Evolutionary conservation across 257 asterid genomes (phyloP).

Genomic region (Nicotiana obtusifolia): DNA sequence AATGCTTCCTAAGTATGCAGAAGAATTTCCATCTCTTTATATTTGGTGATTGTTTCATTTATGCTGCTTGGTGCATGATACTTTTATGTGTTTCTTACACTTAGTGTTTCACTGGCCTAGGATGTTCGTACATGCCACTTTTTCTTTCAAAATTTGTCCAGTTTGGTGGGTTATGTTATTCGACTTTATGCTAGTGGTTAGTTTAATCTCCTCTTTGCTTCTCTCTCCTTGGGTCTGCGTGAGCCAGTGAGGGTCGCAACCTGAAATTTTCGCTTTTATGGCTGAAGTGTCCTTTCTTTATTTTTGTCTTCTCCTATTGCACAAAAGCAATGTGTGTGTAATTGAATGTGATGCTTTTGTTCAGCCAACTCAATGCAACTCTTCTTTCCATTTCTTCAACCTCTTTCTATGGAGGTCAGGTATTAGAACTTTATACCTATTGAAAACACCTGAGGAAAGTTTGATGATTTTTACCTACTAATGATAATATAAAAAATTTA

Average conservation of each 20-base stretch:
- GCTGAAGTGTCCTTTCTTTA: background rate
- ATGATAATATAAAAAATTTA: no score
- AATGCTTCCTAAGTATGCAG: background rate
- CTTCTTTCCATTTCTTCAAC: background rate
- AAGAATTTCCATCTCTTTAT: background rate
- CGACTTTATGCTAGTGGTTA: background rate
- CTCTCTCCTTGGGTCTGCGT: background rate
- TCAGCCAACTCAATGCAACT: background rate
- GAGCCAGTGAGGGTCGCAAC: background rate
- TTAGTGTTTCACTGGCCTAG: background rate
- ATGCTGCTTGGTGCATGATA: background rate
- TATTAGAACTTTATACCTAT: background rate
- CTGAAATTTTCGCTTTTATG: background rate
- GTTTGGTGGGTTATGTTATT: background rate
- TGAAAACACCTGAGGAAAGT: no score
- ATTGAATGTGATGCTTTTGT: background rate
- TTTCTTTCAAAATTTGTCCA: background rate
- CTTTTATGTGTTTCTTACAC: background rate
- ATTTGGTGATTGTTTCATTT: background rate
- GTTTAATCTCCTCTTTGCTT: background rate
- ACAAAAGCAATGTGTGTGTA: background rate
- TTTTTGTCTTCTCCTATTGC: background rate
- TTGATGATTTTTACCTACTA: no score
- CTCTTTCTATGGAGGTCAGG: conserved; percentile 1
- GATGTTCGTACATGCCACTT: background rate